Base-by-base conservation (phyloP, 75 land plant species). In the Pinus taeda region DNA sequence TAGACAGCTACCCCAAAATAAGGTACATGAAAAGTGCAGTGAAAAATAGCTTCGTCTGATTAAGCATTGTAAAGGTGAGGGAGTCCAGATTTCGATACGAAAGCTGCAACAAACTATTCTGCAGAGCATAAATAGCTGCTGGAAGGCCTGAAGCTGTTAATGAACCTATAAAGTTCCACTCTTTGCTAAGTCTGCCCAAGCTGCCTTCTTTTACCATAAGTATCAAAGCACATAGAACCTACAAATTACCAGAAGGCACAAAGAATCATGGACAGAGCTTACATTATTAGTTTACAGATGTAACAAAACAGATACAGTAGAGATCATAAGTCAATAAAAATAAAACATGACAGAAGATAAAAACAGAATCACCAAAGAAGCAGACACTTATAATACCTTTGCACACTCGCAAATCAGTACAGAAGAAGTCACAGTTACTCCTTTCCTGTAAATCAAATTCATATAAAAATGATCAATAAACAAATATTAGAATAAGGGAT, bases 41-140 rank as follows among this genome's bases (percentile, higher is more conserved):
- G 81, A 95, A 97, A 24, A 95, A 74, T 22, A 97, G 78, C 74
- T 97, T 97, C 55, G 98, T 97, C 84, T 97, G 99, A 80, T 97
- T 97, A 81, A 97, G 88, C 69, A 97, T 90, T 12, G 99, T 93
- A 77, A 95, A 95, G 17, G 99, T 97, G 26, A 97, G 90, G 13
- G 99, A 97, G 81, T 97, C 99, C 39, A 97, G 93, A 83, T 95
- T 90, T 70, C 80, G 89, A 83, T 97, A 95, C 64, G 99, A 90
- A 57, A 97, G 89, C 86, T 97, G 99, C 83, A 97, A 81, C 79
- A 97, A 85, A 58, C 91, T 90, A 76, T 97, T 97, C 82, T 97
- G 99, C 42, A 97, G 61, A 4, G 99, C 98, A 84, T 97, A 97
- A 22, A 97, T 87, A n/a, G 89, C 96, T 53, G 99, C 99, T 59